Evolutionary conservation across 2,329 filamentous ascomycete genomes (phyloP).

Genomic region (Rhexocercosporidium sp.): DNA sequence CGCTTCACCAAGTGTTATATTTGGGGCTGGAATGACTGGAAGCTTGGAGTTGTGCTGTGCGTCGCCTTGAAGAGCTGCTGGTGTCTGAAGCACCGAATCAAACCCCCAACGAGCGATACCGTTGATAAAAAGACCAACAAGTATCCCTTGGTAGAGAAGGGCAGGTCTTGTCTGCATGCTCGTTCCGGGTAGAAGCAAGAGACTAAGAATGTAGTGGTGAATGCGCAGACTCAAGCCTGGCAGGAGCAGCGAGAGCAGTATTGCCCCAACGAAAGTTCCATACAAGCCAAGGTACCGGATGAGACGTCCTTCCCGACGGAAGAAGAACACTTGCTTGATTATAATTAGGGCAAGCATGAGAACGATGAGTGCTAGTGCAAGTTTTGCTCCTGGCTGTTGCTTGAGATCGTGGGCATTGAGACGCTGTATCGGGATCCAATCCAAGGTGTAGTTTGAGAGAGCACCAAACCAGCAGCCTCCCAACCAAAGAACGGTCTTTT

Average conservation of each 20-base stretch:
- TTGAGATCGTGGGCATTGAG: slow-evolving; percentile 89
- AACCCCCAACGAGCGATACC: slow-evolving; percentile 95
- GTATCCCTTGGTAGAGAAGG: slow-evolving; percentile 85
- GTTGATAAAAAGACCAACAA: slow-evolving; percentile 92
- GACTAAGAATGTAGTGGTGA: slow-evolving; percentile 91
- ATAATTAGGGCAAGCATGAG: slow-evolving; percentile 71
- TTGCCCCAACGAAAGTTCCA: slow-evolving; percentile 65
- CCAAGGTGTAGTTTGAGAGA: slow-evolving; percentile 93
- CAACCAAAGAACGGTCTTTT: slow-evolving; percentile 90
- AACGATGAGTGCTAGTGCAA: slow-evolving; percentile 80
- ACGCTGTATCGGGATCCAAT: slow-evolving; percentile 89
- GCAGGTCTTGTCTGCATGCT: slow-evolving; percentile 85
- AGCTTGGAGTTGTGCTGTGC: slow-evolving; percentile 67
- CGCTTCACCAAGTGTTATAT: slow-evolving; percentile 57
- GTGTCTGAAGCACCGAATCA: slow-evolving; percentile 84
- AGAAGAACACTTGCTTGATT: slow-evolving; percentile 79
- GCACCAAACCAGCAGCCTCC: slow-evolving; percentile 90
- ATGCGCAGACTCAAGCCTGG: slow-evolving; percentile 84
- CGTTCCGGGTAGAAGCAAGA: slow-evolving; percentile 87
- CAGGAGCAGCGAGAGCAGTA: slow-evolving; percentile 73
- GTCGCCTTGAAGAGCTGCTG: slow-evolving; percentile 72
- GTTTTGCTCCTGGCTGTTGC: slow-evolving; percentile 86
- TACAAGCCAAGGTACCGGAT: slow-evolving; percentile 81
- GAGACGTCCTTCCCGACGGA: slow-evolving; percentile 84
- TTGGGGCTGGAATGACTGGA: slow-evolving; percentile 55